These are phyloP conservation scores for Plantago major DNA, from an alignment of 257 asterid species.

Conservation along the genomic window DNA sequence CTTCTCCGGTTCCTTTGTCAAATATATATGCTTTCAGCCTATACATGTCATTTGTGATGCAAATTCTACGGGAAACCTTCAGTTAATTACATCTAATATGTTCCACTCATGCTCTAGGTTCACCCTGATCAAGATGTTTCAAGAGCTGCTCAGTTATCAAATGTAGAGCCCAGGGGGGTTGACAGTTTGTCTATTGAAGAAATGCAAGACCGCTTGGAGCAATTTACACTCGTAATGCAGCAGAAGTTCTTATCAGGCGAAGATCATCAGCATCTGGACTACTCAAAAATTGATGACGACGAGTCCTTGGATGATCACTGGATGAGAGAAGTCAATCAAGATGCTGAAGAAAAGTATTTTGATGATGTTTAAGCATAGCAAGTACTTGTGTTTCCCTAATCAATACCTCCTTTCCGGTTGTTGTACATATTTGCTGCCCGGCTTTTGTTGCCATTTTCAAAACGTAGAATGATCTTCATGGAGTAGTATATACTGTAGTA, in stretches of 20 bases:
- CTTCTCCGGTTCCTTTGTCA: no score
- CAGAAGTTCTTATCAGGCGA: slow-evolving; percentile 86
- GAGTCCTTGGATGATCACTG: slow-evolving; percentile 88
- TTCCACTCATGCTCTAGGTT: slow-evolving; percentile 20
- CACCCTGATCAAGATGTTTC: slow-evolving; percentile 18
- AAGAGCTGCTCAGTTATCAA: slow-evolving; percentile 23
- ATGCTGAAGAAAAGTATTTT: slow-evolving; percentile 95
- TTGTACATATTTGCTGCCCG: no score
- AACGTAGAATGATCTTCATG: no score
- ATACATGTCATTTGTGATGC: no score
- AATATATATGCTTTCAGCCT: no score
- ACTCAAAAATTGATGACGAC: slow-evolving; percentile 73
- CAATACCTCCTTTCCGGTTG: no score
- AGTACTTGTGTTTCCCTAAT: no score
- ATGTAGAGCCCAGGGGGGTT: slow-evolving; percentile 43
- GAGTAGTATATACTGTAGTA: no score
- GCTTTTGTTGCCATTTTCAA: no score
- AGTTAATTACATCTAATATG: background rate
- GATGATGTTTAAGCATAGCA: slow-evolving; percentile 50
- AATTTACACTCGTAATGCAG: no score
- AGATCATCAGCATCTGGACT: slow-evolving; percentile 75
- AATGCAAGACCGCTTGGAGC: no score
- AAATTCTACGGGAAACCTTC: background rate
- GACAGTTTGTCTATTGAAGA: no score
- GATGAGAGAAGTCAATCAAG: slow-evolving; percentile 76